Conservation (phyloP, 495 filamentous ascomycete genomes). For the Pseudotulostoma volvatum region DNA sequence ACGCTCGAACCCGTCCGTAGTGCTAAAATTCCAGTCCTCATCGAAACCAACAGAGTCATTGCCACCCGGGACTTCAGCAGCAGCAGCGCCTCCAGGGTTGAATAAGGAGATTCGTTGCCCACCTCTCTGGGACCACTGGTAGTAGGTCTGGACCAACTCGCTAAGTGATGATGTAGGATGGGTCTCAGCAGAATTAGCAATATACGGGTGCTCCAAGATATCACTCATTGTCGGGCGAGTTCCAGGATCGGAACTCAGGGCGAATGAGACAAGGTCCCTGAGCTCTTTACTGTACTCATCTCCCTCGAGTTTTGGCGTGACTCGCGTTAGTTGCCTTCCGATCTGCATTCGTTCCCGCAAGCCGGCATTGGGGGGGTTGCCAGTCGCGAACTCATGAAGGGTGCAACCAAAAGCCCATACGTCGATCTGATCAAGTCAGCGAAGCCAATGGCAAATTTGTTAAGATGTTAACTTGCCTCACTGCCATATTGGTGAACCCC, state of each 20-base stretch:
- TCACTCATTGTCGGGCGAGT: slow-evolving; percentile 50
- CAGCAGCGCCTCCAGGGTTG: slow-evolving; percentile 54
- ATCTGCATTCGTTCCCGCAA: slow-evolving; percentile 37
- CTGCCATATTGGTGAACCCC: slow-evolving; percentile 38
- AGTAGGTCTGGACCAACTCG: slow-evolving; percentile 66
- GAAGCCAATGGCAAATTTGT: neutral
- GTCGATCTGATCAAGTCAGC: slow-evolving; percentile 45
- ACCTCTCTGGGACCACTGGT: slow-evolving; percentile 70
- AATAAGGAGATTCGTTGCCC: slow-evolving; percentile 76
- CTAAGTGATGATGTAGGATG: slow-evolving; percentile 54
- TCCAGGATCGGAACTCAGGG: slow-evolving; percentile 56
- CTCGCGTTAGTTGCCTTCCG: slow-evolving; percentile 43
- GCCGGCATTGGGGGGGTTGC: slow-evolving; percentile 53
- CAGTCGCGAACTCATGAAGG: slow-evolving; percentile 79
- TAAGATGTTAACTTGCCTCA: too few relatives aligned
- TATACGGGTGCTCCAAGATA: slow-evolving; percentile 30
- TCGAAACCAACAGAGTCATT: slow-evolving; percentile 24
- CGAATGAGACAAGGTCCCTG: slow-evolving; percentile 61
- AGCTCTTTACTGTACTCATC: slow-evolving; percentile 58
- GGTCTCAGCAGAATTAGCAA: slow-evolving; percentile 39
- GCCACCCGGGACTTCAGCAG: slow-evolving; percentile 31
- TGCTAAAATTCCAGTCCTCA: slow-evolving; percentile 88
- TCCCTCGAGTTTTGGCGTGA: slow-evolving; percentile 50
- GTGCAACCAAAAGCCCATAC: slow-evolving; percentile 69
- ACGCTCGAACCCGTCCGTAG: slow-evolving; percentile 67